Conservation (phyloP, 768 basidiomycete genomes). For the Hemileccinum rubropunctum region DNA sequence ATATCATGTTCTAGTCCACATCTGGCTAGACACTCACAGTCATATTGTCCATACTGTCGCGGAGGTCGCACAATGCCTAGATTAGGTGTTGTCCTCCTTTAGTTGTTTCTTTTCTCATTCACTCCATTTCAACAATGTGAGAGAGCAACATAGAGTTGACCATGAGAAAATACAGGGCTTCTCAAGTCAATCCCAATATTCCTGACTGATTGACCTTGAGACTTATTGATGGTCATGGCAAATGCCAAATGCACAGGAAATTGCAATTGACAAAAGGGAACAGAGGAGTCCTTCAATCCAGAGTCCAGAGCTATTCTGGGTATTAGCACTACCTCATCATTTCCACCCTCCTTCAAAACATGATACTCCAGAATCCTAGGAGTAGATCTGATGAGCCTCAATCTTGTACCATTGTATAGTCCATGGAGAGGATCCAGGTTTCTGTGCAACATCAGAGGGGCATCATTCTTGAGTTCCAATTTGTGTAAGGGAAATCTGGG, state of each 20-base stretch:
- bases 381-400: slow-evolving; percentile 17
- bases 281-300: slow-evolving; percentile 14
- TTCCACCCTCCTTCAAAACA: slow-evolving; percentile 14
- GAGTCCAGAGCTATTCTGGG: too few species aligned
- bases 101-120: too few species aligned
- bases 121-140: too few species aligned
- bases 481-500: slow-evolving; percentile 39
- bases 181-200: slow-evolving; percentile 34
- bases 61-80: too few species aligned
- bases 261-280: slow-evolving; percentile 24
- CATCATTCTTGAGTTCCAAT: slow-evolving; percentile 32
- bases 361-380: slow-evolving; percentile 22
- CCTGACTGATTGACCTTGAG: slow-evolving; percentile 41
- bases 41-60: too few species aligned
- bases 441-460: slow-evolving; percentile 39
- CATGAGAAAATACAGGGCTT: slow-evolving; percentile 31
- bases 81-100: too few species aligned
- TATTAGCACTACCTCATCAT: slow-evolving; percentile 26
- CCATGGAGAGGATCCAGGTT: slow-evolving; percentile 39
- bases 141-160: slow-evolving; percentile 37
- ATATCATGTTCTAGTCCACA: too few species aligned
- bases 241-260: slow-evolving; percentile 36
- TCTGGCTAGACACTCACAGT: too few species aligned
- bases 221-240: slow-evolving; percentile 38
- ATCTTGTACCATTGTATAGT: slow-evolving; percentile 39